Base-by-base conservation (phyloP, 2,329 filamentous ascomycete species). In the Cladosporium austrohemisphaericum region DNA sequence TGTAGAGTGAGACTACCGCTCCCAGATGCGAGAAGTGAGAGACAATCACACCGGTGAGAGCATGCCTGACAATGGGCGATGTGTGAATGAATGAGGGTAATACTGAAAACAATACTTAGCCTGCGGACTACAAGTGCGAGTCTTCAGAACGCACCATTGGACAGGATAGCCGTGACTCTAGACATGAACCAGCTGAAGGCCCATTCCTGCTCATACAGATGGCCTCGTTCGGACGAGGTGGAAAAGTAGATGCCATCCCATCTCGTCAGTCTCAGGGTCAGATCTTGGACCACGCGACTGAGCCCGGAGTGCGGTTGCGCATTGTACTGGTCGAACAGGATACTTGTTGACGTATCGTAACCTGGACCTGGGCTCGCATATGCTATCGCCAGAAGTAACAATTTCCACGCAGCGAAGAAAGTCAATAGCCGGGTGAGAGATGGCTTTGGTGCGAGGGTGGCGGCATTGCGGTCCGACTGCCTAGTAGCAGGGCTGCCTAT, bases 201-300 rank as follows among this genome's bases (percentile, higher is more conserved):
- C 87, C 87, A 93, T 68, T 92, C 86, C 69, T 93, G 88, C 70
- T 94, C 88, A 64, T 81, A 86, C 9, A 83, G 49, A 58, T 88
- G 83, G 26, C 85, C 86, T 9, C 78, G 73, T 33, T 74, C 74
- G 4, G 86, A 79, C 36, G 74, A 66, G 56, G 81, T 76, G 51
- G 84, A 71, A 61, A 84, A 92, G 66, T 92, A 93, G 57, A 94
- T 74, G 25, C 84, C 85, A 65, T 94, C 88, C 88, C 88, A 94
- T 65, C 86, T 77, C 5, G 83, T 82, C 51, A 93, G 71, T 35
- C 80, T 80, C 26, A 76, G 68, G 16, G 74, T 66, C 2, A 85
- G 26, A 58, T 52, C 68, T 66, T 55, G 55, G 32, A 51, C 25
- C 41, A 46, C 41, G 18, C 48, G 49, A 46, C 20, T 55, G n/a